A percentile compares a stretch with the other conserved stretches of the same genome.
phyloP scores from a whole-genome alignment of 2,329 filamentous ascomycete species.

The Thyridium curvatum region DNA sequence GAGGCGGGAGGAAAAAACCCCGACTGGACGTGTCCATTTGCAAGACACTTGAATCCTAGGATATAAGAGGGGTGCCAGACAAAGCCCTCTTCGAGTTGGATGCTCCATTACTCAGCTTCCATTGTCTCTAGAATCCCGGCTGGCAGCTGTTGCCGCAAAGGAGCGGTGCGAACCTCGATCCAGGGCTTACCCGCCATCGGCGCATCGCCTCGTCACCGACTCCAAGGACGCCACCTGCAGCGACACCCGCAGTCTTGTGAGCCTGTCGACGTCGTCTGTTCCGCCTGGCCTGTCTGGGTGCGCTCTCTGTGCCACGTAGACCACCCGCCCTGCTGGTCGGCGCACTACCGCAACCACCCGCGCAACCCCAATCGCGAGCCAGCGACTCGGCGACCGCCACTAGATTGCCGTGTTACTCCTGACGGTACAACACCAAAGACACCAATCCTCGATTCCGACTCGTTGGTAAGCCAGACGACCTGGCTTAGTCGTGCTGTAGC shows the following conservation, averaged over 20 bases:
- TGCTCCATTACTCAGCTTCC: too few relatives aligned
- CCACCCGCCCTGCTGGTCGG: background rate
- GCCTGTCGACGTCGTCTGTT: background rate
- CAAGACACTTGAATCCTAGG: too few relatives aligned
- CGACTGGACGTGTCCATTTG: too few relatives aligned
- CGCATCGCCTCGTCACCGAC: background rate
- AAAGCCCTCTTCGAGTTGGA: too few relatives aligned
- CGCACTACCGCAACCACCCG: background rate
- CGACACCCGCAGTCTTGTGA: background rate
- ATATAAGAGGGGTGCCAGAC: too few relatives aligned
- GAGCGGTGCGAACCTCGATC: too few relatives aligned
- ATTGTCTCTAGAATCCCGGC: too few relatives aligned
- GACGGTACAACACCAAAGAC: slow-evolving; percentile 5
- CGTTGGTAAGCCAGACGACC: slow-evolving; percentile 11
- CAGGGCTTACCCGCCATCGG: too few relatives aligned
- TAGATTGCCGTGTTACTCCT: slow-evolving; percentile 7
- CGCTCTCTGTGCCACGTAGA: background rate
- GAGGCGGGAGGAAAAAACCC: too few relatives aligned
- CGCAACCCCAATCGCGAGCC: slow-evolving; percentile 1
- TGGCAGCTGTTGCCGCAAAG: too few relatives aligned
- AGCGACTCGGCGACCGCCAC: background rate
- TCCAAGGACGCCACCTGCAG: background rate
- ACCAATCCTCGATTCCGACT: slow-evolving; percentile 13
- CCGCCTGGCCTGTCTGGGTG: background rate
- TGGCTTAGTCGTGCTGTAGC: slow-evolving; percentile 12